These are phyloP conservation scores for Gastrolobium villosum DNA, from an alignment of 306 rosid genomes.

Conservation along the genomic window DNA sequence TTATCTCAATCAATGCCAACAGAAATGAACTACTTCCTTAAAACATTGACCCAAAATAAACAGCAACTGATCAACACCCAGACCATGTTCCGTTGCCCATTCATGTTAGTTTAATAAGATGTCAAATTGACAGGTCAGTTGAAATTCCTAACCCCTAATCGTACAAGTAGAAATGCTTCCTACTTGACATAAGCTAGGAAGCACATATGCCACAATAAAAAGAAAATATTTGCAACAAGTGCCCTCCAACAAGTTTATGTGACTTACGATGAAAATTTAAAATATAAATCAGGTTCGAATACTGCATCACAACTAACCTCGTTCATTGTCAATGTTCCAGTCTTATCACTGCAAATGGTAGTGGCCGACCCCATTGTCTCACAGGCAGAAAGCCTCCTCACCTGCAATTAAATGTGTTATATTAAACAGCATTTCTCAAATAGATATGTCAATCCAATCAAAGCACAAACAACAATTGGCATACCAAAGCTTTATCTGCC, in stretches of 20 bases:
- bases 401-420: constrained; percentile 58
- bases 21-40: constrained; percentile 14
- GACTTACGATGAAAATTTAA: constrained; percentile 2
- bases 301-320: constrained; percentile 57
- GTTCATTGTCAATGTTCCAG: constrained; percentile 90
- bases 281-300: constrained; percentile 27
- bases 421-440: constrained; percentile 21
- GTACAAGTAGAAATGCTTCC: constrained; percentile 14
- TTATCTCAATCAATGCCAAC: constrained; percentile 9
- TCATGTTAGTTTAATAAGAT: neutral
- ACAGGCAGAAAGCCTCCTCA: constrained; percentile 97
- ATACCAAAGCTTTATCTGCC: constrained; percentile 97
- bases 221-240: constrained; percentile 35
- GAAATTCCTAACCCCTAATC: constrained; percentile 15
- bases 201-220: constrained; percentile 10
- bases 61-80: constrained; percentile 17
- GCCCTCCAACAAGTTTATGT: neutral
- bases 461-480: constrained; percentile 42
- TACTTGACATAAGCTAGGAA: constrained; percentile 10
- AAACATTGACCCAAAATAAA: constrained; percentile 39
- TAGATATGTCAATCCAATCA: constrained; percentile 23
- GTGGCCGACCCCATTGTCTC: constrained; percentile 99
- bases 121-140: neutral
- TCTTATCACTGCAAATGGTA: constrained; percentile 93
- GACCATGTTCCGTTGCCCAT: neutral